Evolutionary conservation across 2,329 filamentous ascomycete species (phyloP), one percentile per base, ranked within the genome.

Genomic region (Colletotrichum paranaense): DNA sequence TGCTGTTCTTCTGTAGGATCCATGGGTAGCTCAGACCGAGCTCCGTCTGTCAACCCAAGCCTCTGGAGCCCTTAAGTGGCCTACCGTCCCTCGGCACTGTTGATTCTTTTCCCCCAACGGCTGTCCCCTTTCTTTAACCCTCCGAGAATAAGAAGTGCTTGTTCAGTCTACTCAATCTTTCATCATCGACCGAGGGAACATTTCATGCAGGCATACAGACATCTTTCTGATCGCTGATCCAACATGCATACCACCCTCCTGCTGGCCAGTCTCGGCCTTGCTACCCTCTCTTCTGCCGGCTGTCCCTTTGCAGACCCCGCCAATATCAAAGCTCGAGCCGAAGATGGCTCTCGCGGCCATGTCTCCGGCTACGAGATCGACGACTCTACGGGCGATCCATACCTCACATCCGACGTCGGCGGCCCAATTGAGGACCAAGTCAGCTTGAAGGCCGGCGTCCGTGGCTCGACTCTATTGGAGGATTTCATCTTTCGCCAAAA

Each of bases 401-500:
- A 83, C 79, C 79, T 92, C 76, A 94, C 92, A 1, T 89, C 89
- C 32, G 92, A 94, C 78, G 89, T 90, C 28, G 93, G 92, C 12
- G 91, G 90, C 0, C 92, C 92, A 0, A 91, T 94, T 53, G 85
- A 86, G 59, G 92, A 94, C 35, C 91, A 93, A 77, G 85, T 88
- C 74, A 93, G 90, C 77, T 82, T 94, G 49, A 92, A 87, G 77
- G 92, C 88, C n/a, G 93, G 93, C 2, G 86, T 88, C 8, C 86
- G 92, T 57, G 93, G 93, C 1, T 88, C 92, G 1, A 92, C 91
- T 1, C 83, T 94, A 24, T 83, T 95, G 0, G 93, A 94, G 78
- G 93, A 94, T 79, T 93, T 92, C 63, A 91, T 92, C 75, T 92
- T 93, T 79, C 88, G 92, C 38, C 92, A 94, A 77, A 94, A 93